phyloP scores from a whole-genome alignment of 352 stramenopile genomes.

The Plasmopara halstedii region DNA sequence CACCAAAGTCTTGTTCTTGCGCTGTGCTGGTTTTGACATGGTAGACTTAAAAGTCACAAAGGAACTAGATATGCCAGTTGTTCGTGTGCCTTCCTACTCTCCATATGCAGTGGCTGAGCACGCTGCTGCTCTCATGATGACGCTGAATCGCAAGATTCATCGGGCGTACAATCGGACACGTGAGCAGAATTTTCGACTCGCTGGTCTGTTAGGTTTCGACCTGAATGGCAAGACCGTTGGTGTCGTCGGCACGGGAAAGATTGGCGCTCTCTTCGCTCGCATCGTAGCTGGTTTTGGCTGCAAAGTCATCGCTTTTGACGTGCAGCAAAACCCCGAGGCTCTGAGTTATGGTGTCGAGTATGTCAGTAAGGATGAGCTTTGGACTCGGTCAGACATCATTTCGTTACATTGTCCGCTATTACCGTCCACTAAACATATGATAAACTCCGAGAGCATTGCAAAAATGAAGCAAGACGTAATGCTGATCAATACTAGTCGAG shows the following conservation, averaged over 20 bases:
- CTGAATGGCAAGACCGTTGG: slow-evolving; percentile 69
- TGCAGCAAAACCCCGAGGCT: slow-evolving; percentile 42
- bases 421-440: slow-evolving; percentile 71
- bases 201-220: slow-evolving; percentile 48
- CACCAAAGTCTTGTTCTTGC: slow-evolving; percentile 64
- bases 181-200: slow-evolving; percentile 72
- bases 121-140: slow-evolving; percentile 67
- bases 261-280: slow-evolving; percentile 38
- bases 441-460: slow-evolving; percentile 71
- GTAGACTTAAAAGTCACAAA: slow-evolving; percentile 54
- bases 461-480: slow-evolving; percentile 87
- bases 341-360: slow-evolving; percentile 24
- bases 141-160: slow-evolving; percentile 75
- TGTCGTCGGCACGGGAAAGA: slow-evolving; percentile 52
- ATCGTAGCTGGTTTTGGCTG: slow-evolving; percentile 31
- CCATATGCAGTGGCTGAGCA: slow-evolving; percentile 79
- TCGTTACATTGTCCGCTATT: slow-evolving; percentile 84
- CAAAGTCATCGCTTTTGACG: slow-evolving; percentile 66
- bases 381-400: slow-evolving; percentile 75
- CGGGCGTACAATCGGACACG: slow-evolving; percentile 66
- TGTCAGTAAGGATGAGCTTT: slow-evolving; percentile 56
- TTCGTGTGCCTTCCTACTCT: slow-evolving; percentile 70
- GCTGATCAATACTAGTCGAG: slow-evolving; percentile 88
- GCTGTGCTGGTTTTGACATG: slow-evolving; percentile 77
- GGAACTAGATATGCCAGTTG: slow-evolving; percentile 50